A percentile compares a stretch with the other conserved stretches of the same genome.
Conservation (phyloP, 768 basidiomycete genomes). For the Asterophora parasitica region DNA sequence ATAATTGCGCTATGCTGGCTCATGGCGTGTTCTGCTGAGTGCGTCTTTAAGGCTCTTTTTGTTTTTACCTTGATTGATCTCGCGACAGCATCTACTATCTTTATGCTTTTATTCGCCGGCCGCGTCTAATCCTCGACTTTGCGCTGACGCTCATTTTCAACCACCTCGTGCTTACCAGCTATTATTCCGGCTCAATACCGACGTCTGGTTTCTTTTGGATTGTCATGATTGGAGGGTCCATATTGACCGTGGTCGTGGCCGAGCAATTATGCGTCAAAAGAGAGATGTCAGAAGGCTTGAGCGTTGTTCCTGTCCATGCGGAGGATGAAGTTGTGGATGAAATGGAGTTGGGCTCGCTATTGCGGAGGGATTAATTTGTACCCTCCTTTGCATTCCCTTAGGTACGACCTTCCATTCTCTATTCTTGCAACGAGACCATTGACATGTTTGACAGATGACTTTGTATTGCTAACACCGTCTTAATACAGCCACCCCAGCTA, state of each 20-base stretch:
- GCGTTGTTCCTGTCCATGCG: slow-evolving; percentile 40
- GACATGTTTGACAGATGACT: slow-evolving; percentile 5
- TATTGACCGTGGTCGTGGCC: slow-evolving; percentile 72
- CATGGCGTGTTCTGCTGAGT: slow-evolving; percentile 80
- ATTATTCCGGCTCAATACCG: slow-evolving; percentile 79
- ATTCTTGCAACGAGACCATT: not conserved
- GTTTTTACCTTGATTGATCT: not conserved
- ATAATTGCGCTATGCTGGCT: slow-evolving; percentile 87
- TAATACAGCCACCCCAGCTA: slow-evolving; percentile 1
- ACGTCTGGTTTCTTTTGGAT: slow-evolving; percentile 93
- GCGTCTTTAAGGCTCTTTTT: slow-evolving; percentile 24
- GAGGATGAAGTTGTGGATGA: slow-evolving; percentile 59
- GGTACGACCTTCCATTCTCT: not conserved
- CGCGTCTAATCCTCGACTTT: slow-evolving; percentile 94
- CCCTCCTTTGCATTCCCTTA: slow-evolving; percentile 1
- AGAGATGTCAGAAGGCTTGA: slow-evolving; percentile 85
- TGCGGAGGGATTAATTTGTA: slow-evolving; percentile 33
- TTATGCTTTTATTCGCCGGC: slow-evolving; percentile 83
- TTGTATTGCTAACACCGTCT: slow-evolving; percentile 10
- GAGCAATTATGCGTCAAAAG: slow-evolving; percentile 90
- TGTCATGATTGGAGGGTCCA: slow-evolving; percentile 64
- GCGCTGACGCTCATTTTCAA: slow-evolving; percentile 85
- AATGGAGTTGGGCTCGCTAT: slow-evolving; percentile 50
- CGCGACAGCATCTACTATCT: slow-evolving; percentile 63
- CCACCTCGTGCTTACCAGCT: slow-evolving; percentile 91